These are phyloP conservation scores for Castanopsis chinensis DNA, from an alignment of 306 rosid genomes.

Conservation along the genomic window DNA sequence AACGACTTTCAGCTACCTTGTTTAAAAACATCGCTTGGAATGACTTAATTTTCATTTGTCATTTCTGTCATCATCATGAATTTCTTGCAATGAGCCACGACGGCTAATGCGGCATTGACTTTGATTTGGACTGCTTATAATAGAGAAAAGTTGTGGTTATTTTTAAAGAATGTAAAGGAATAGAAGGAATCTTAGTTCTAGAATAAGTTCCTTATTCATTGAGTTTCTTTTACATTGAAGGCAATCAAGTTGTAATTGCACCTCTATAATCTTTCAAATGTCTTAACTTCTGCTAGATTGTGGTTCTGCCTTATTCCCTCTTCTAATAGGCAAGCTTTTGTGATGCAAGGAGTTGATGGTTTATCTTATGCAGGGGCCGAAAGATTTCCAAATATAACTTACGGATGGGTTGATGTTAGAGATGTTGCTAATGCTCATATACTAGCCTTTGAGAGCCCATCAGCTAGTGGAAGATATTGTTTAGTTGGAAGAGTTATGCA, in stretches of 20 bases:
- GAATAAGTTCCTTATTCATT: too few relatives aligned
- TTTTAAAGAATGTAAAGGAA: too few relatives aligned
- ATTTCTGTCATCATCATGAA: too few relatives aligned
- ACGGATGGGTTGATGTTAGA: conserved; percentile 18
- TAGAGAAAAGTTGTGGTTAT: too few relatives aligned
- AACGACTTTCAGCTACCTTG: too few relatives aligned
- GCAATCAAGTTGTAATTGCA: neutral
- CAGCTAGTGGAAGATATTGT: conserved; percentile 35
- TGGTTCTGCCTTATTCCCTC: neutral
- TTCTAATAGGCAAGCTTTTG: neutral
- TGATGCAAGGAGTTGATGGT: neutral
- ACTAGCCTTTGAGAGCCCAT: neutral
- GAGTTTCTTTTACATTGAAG: neutral
- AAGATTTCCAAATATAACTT: neutral
- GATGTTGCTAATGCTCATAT: conserved; percentile 26
- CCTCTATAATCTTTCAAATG: neutral
- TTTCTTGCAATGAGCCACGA: too few relatives aligned
- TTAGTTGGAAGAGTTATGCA: neutral
- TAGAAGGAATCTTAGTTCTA: too few relatives aligned
- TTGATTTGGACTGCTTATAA: too few relatives aligned
- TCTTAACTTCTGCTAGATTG: neutral
- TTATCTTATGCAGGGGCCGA: conserved; percentile 4
- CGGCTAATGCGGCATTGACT: too few relatives aligned
- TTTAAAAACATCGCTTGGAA: too few relatives aligned
- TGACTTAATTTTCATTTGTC: too few relatives aligned